Evolutionary conservation across 2,329 filamentous ascomycete genomes (phyloP).

Genomic region (Penicillium sp.): DNA sequence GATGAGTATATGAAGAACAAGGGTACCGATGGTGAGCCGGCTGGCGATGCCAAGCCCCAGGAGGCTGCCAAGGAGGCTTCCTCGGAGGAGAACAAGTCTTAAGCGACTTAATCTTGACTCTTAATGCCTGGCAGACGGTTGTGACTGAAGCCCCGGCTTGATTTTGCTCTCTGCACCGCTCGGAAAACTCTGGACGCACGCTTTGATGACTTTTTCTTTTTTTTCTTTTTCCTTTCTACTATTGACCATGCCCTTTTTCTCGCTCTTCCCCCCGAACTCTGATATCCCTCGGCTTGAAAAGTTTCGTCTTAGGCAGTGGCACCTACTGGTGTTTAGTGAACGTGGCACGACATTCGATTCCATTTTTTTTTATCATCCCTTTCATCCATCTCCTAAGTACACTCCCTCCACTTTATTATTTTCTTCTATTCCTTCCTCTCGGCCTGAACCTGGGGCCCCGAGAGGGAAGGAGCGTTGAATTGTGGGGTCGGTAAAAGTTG

Average conservation of each 20-base stretch:
- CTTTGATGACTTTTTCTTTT: slow-evolving; percentile 39
- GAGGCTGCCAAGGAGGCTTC: slow-evolving; percentile 48
- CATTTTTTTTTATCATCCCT: slow-evolving; percentile 7
- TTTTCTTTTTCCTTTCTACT: slow-evolving; percentile 24
- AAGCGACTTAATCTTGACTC: slow-evolving; percentile 29
- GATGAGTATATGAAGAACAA: slow-evolving; percentile 98
- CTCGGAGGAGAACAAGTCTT: slow-evolving; percentile 45
- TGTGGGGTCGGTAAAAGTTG: slow-evolving; percentile 24
- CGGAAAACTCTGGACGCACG: slow-evolving; percentile 36
- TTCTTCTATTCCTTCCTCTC: background rate
- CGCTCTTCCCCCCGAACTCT: slow-evolving; percentile 35
- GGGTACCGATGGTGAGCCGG: slow-evolving; percentile 46
- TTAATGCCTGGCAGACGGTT: slow-evolving; percentile 16
- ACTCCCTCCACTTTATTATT: slow-evolving; percentile 7
- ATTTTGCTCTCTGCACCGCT: slow-evolving; percentile 22
- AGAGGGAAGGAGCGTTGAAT: slow-evolving; percentile 1
- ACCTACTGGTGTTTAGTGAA: slow-evolving; percentile 37
- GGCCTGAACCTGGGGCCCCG: background rate
- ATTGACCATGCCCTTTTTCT: slow-evolving; percentile 23
- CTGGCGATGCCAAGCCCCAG: slow-evolving; percentile 49
- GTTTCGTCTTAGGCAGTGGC: slow-evolving; percentile 40
- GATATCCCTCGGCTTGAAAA: slow-evolving; percentile 49
- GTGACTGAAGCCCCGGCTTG: slow-evolving; percentile 12
- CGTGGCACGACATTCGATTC: slow-evolving; percentile 32
- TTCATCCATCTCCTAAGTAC: slow-evolving; percentile 10